A percentile compares a stretch with the other conserved stretches of the same genome.
These are phyloP conservation scores for Nyssa sinensis DNA, from an alignment of 148 eudicot species.

Conservation along the genomic window DNA sequence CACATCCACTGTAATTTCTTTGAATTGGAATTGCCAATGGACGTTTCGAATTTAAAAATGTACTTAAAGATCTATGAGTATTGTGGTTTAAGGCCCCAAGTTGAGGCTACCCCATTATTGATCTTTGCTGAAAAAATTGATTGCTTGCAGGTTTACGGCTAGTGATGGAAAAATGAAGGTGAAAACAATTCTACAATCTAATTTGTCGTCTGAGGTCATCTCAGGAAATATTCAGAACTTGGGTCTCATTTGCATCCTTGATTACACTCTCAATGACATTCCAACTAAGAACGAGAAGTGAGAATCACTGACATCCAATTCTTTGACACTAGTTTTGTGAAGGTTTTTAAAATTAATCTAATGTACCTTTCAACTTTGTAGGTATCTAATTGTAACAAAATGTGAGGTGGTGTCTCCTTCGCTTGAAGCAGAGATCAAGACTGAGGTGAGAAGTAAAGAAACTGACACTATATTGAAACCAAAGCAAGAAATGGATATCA, in stretches of 20 bases:
- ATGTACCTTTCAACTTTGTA: constrained; percentile 19
- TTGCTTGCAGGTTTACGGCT: constrained; percentile 58
- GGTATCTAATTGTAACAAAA: constrained; percentile 73
- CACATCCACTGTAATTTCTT: too few relatives aligned
- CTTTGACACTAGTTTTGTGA: neutral
- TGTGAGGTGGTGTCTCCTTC: constrained; percentile 83
- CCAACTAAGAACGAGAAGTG: constrained; percentile 82
- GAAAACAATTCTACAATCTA: constrained; percentile 63
- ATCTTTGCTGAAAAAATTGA: constrained; percentile 12
- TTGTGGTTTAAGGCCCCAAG: neutral
- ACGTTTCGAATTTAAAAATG: neutral
- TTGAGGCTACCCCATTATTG: neutral
- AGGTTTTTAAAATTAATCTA: neutral
- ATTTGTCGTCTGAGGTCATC: constrained; percentile 57
- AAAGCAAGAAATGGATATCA: constrained; percentile 36
- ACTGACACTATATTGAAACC: constrained; percentile 31
- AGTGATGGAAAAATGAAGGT: constrained; percentile 86
- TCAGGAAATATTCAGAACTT: constrained; percentile 85
- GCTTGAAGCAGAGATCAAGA: constrained; percentile 62
- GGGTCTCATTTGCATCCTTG: constrained; percentile 68
- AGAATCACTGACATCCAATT: constrained; percentile 12
- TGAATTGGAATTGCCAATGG: too few relatives aligned
- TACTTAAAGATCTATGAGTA: neutral
- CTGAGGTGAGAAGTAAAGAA: constrained; percentile 40
- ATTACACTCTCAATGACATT: constrained; percentile 78